phyloP scores from a whole-genome alignment of 371 early-diverging fungal species.

The Mortierella sp. region DNA sequence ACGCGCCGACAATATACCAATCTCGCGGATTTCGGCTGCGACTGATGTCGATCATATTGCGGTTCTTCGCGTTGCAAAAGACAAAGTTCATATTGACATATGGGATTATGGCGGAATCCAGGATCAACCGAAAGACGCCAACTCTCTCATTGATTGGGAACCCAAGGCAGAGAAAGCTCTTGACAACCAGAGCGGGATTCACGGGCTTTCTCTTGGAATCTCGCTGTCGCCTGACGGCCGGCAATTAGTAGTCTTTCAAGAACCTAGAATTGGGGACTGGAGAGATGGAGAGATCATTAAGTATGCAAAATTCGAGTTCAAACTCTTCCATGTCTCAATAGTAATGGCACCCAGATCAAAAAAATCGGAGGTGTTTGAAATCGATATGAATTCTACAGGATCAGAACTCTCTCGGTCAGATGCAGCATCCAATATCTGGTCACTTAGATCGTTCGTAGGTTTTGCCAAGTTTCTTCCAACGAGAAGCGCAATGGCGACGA shows the following conservation, averaged over 20 bases:
- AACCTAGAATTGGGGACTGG: constrained; percentile 47
- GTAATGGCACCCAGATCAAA: neutral
- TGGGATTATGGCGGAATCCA: neutral
- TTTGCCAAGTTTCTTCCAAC: constrained; percentile 1
- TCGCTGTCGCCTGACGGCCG: constrained; percentile 30
- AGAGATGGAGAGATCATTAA: neutral
- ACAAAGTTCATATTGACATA: neutral
- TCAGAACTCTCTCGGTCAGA: neutral
- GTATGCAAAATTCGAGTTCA: constrained; percentile 20
- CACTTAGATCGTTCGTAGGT: neutral
- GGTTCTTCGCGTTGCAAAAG: neutral
- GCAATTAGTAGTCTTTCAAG: constrained; percentile 37
- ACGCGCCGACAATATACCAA: neutral
- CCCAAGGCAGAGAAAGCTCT: neutral
- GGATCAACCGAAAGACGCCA: neutral
- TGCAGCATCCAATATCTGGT: neutral
- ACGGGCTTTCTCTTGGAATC: constrained; percentile 16
- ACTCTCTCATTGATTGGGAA: neutral
- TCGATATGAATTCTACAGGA: neutral
- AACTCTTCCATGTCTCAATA: constrained; percentile 15
- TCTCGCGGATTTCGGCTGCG: neutral
- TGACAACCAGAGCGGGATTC: neutral
- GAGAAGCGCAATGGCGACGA: constrained; percentile 1
- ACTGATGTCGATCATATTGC: neutral
- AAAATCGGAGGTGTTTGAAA: neutral